Evolutionary conservation across 495 filamentous ascomycete species (phyloP), one percentile per base, ranked within the genome.

Genomic region (Talaromyces adpressus): DNA sequence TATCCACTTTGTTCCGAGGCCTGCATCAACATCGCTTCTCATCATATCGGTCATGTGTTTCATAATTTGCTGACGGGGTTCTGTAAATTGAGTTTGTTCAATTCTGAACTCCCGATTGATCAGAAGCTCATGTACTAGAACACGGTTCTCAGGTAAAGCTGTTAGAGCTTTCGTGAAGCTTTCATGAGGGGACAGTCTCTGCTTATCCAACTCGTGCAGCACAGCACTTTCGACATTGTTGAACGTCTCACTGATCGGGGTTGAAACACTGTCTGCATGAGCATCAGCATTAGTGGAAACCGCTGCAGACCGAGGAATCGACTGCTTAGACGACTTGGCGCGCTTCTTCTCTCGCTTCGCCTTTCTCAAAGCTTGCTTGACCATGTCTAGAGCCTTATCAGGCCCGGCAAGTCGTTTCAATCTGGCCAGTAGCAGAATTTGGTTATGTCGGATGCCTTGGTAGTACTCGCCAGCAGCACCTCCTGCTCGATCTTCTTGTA

Each of bases 361-460:
- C 67, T 92, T 88, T 69, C 87, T 87, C 65, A 98, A 85, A 27
- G 94, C 91, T 41, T 90, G 85, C 45, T 88, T 82, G 59, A 98
- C 92, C 75, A 96, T 80, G 63, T 85, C 83, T 78, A 91, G 90
- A 6, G 92, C 93, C 67, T 81, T 79, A n/a, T 91, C 88, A 9
- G 88, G 77, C 20, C 94, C 94, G 5, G 91, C 91, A 64, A 98
- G 83, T 64, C 89, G 90, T 73, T 96, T 93, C 67, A 98, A 91
- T 58, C 91, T 79, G 51, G 92, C 91, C 63, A 98, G 84, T 29
- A 98, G 80, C 59, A 95, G 84, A 20, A 95, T 83, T 71, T 98
- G 94, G 68, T 97, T 97, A 66, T 97, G 89, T 11, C 91, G 84
- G 63, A 98, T 97, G 41, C 93, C 96, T 69, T 97, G 87, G 63